A percentile compares a stretch with the other conserved stretches of the same genome.
phyloP scores from a whole-genome alignment of 495 filamentous ascomycete genomes.

The Podospora fimiseda region DNA sequence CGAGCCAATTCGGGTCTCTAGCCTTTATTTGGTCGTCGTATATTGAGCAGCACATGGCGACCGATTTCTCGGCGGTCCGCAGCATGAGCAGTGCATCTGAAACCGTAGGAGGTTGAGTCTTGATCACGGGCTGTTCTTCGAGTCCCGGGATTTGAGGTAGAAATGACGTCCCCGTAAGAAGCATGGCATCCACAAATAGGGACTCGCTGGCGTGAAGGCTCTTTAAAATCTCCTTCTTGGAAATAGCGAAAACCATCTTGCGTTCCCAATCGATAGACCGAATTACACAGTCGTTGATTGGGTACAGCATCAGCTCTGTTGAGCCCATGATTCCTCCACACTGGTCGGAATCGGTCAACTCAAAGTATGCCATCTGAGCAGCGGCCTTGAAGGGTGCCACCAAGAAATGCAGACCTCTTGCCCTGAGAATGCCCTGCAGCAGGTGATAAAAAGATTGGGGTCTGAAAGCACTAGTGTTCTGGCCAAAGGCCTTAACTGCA shows the following conservation, averaged over 20 bases:
- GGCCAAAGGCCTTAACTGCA: slow-evolving; percentile 74
- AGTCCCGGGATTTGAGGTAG: slow-evolving; percentile 72
- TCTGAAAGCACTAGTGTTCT: slow-evolving; percentile 58
- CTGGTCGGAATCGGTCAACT: slow-evolving; percentile 58
- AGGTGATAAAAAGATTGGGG: slow-evolving; percentile 60
- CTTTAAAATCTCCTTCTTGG: slow-evolving; percentile 61
- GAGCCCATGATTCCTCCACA: slow-evolving; percentile 77
- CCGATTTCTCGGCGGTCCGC: slow-evolving; percentile 54
- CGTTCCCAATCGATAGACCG: slow-evolving; percentile 66
- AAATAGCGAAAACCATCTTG: slow-evolving; percentile 62
- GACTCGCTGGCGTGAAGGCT: slow-evolving; percentile 62
- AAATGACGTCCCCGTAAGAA: slow-evolving; percentile 80
- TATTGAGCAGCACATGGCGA: slow-evolving; percentile 58
- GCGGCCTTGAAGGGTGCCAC: slow-evolving; percentile 87
- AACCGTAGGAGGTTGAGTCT: slow-evolving; percentile 48
- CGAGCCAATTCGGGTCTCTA: slow-evolving; percentile 67
- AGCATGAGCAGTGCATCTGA: slow-evolving; percentile 67
- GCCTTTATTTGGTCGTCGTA: slow-evolving; percentile 65
- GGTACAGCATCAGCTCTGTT: slow-evolving; percentile 82
- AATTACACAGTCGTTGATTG: slow-evolving; percentile 71
- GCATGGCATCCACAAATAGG: slow-evolving; percentile 72
- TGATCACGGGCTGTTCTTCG: slow-evolving; percentile 43
- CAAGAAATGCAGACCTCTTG: slow-evolving; percentile 66
- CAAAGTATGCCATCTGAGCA: slow-evolving; percentile 75
- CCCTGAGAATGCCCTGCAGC: slow-evolving; percentile 64